Conservation (phyloP, 371 early-diverging fungal species). For the Zopfochytrium polystomum region DNA sequence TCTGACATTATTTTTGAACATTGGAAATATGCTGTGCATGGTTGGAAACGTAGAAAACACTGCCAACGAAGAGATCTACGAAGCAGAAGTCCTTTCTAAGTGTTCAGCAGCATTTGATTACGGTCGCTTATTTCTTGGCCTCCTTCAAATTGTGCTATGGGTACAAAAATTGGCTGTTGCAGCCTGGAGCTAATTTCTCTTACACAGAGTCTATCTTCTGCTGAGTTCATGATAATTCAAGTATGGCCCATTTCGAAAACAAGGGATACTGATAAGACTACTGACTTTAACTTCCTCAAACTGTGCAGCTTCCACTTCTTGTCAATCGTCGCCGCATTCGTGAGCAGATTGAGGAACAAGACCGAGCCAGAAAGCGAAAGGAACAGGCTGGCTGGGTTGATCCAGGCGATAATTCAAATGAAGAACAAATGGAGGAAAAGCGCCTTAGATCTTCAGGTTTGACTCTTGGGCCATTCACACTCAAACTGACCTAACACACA, state of each 20-base stretch:
- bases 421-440: constrained; percentile 6
- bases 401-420: no score
- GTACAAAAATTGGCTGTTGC: no score
- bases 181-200: no score
- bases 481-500: background rate
- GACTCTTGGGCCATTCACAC: background rate
- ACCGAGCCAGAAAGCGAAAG: constrained; percentile 13
- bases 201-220: constrained; percentile 23
- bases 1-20: constrained; percentile 45
- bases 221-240: constrained; percentile 53
- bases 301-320: constrained; percentile 43
- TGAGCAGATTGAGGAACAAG: constrained; percentile 9
- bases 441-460: constrained; percentile 11
- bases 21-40: constrained; percentile 31
- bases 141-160: no score
- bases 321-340: constrained; percentile 42
- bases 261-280: no score
- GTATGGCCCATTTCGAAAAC: no score
- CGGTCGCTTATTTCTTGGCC: no score
- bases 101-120: background rate
- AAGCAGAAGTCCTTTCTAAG: no score
- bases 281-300: background rate
- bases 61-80: no score
- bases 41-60: background rate
- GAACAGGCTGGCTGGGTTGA: constrained; percentile 8